Evolutionary conservation across 805 yeast genomes (phyloP), one percentile per base, ranked within the genome.

Genomic region (Teunomyces panamensis): DNA sequence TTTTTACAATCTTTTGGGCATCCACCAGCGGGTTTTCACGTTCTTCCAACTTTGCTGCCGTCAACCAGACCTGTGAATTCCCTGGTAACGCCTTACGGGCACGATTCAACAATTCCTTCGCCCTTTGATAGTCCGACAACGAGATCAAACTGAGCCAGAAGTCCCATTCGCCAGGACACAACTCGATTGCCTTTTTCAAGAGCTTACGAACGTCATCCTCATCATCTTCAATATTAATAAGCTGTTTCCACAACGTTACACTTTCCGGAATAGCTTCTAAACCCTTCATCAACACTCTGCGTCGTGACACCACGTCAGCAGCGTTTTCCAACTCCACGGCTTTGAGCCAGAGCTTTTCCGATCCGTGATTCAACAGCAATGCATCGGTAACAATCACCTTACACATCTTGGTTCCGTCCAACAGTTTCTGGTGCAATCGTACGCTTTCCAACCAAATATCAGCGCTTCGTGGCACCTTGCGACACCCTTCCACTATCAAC

Each of bases 361-460:
- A 82, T 30, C 64, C 67, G 0, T 81, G 76, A 50, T 83, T 79
- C 54, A 67, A 74, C 46, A 71, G 68, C 2, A 91, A 75, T 0
- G 87, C 96, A 42, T 84, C 82, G 0, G 85, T 78, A 2, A 84
- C 83, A 9, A 90, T 73, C 1, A 73, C 65, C 57, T 80, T 83
- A 44, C 87, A 77, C 11, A 75, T 60, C 36, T 65, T 67, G n/a
- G 50, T 39, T 3, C 72, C 74, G 17, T 67, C 74, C 2, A 63
- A 24, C 42, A 79, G 77, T 8, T 63, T 58, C 3, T 65, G 64
- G 58, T 89, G 82, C 9, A 91, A 66, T 42, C 88, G 73, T 5
- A 92, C 70, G 58, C 78, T 84, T 52, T 88, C 96, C 6, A 91
- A 63, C 99, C 99, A 92, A 0, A 90, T 71, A 9, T 80, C 85